phyloP scores from a whole-genome alignment of 768 basidiomycete genomes.

The Tricholoma sp. region DNA sequence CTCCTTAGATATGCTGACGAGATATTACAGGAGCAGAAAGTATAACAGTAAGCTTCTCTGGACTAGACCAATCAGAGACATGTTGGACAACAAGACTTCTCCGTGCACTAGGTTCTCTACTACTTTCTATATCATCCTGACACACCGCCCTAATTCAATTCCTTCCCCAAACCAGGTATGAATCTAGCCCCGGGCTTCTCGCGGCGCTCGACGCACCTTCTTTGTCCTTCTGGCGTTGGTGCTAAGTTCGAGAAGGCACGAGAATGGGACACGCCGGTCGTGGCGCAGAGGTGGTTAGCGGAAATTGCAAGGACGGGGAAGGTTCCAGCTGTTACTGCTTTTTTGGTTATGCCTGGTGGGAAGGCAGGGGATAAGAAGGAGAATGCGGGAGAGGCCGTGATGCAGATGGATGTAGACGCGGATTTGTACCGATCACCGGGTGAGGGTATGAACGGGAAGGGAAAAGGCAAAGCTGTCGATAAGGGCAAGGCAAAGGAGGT shows the following conservation, averaged over 20 bases:
- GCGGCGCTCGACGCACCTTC: slow-evolving; percentile 68
- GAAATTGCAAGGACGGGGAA: slow-evolving; percentile 49
- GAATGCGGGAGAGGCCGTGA: neutral
- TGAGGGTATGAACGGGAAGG: slow-evolving; percentile 6
- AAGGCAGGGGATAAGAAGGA: too few species aligned
- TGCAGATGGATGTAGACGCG: slow-evolving; percentile 6
- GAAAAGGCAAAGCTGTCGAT: slow-evolving; percentile 17
- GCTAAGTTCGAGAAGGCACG: slow-evolving; percentile 73
- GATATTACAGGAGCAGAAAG: slow-evolving; percentile 44
- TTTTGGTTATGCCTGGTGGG: neutral
- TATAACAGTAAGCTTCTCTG: slow-evolving; percentile 66
- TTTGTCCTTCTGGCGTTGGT: slow-evolving; percentile 69
- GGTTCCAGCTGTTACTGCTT: slow-evolving; percentile 28
- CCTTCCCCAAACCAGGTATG: slow-evolving; percentile 37
- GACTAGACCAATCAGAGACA: slow-evolving; percentile 64
- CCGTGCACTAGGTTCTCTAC: slow-evolving; percentile 55
- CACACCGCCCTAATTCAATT: neutral
- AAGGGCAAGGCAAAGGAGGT: slow-evolving; percentile 27
- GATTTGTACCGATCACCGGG: neutral
- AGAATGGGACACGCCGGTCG: slow-evolving; percentile 76
- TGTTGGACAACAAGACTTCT: slow-evolving; percentile 63
- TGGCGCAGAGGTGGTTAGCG: slow-evolving; percentile 67
- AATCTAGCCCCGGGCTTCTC: slow-evolving; percentile 54
- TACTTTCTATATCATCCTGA: neutral
- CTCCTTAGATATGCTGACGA: neutral